Evolutionary conservation across 2,329 filamentous ascomycete species (phyloP), one percentile per base, ranked within the genome.

Genomic region (Neopestalotiopsis sp.): DNA sequence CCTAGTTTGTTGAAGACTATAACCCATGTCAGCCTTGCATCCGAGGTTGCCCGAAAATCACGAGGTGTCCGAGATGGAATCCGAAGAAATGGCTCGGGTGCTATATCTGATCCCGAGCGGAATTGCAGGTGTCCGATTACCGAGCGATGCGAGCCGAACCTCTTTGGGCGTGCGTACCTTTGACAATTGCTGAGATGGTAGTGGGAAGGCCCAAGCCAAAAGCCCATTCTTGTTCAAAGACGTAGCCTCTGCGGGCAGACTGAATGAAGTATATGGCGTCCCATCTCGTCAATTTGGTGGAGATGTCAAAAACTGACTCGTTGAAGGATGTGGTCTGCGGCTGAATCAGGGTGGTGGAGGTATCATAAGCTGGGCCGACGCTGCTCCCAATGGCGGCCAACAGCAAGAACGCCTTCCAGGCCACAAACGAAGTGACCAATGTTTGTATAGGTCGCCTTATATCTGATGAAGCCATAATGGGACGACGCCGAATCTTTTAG

Each of bases 171-270:
- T 13, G 72, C 75, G 67, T 71, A 82, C 82, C 75, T 71, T 73
- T 72, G 9, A 77, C 69, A 12, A 86, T 24, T 49, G 71, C 72
- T 10, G 81, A 78, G 28, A 88, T 82, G 52, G 81, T 72, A 9
- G 78, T 72, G 1, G 88, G 85, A 60, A 89, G 72, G 69, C 80
- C 81, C 68, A 75, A 72, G 49, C 91, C 91, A 81, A 95, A 96
- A 0, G 93, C 94, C 93, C 93, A 96, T 80, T 95, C 92, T 81
- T 96, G 94, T 81, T 97, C 94, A 77, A 89, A 92, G 12, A 90
- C 67, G 73, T 94, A 90, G 42, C 91, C 92, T 12, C 87, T 84
- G 57, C 84, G 84, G 4, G 92, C 88, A 59, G 84, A 78, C 72
- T 89, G 86, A 69, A 91, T 82, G 75, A 91, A 95, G 79, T 95